phyloP scores from a whole-genome alignment of 2,329 filamentous ascomycete genomes.

The Raffaelea arxii region DNA sequence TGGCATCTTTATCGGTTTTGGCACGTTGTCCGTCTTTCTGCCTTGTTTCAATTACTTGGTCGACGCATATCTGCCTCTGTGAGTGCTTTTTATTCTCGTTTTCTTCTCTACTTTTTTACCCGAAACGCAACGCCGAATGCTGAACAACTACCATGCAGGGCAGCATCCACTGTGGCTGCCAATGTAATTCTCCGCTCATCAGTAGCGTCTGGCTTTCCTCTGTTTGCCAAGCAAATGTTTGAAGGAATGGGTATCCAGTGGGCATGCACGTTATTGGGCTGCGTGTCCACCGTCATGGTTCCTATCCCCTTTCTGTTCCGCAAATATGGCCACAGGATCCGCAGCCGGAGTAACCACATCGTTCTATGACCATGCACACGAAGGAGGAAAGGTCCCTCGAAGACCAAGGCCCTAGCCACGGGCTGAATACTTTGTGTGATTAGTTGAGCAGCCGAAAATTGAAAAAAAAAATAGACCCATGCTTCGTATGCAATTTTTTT shows the following conservation, averaged over 20 bases:
- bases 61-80: constrained; percentile 28
- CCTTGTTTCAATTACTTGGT: constrained; percentile 23
- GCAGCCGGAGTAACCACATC: neutral
- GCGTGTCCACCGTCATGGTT: constrained; percentile 24
- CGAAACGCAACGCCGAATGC: no score
- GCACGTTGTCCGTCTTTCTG: constrained; percentile 15
- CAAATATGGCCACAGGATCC: constrained; percentile 19
- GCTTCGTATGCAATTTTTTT: no score
- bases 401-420: no score
- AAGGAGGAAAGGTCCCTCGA: no score
- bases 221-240: constrained; percentile 27
- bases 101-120: neutral
- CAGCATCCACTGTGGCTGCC: constrained; percentile 26
- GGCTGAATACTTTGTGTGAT: no score
- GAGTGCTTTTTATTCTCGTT: constrained; percentile 12
- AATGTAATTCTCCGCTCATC: constrained; percentile 26
- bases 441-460: no score
- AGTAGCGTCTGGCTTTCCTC: constrained; percentile 23
- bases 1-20: constrained; percentile 14
- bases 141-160: constrained; percentile 16
- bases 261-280: constrained; percentile 27
- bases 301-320: constrained; percentile 25
- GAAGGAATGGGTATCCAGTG: constrained; percentile 25
- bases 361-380: no score
- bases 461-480: no score